Conservation (phyloP, 2,329 filamentous ascomycete genomes). For the Dactylonectria estremocensis region DNA sequence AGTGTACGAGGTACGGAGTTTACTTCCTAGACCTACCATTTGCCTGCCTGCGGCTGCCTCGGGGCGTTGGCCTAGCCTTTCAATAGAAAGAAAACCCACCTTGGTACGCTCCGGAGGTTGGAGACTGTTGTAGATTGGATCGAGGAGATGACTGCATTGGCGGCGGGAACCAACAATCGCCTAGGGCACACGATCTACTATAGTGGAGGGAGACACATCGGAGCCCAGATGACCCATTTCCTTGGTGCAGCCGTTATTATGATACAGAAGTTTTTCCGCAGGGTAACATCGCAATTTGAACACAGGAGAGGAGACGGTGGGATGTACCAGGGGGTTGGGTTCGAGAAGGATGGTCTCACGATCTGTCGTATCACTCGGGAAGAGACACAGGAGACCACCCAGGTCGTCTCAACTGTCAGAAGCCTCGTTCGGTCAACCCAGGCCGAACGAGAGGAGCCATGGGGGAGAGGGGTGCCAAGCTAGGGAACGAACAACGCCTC, state of each 20-base stretch:
- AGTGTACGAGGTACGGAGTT: background rate
- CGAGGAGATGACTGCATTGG: constrained; percentile 23
- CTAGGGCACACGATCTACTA: constrained; percentile 15
- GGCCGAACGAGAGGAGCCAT: constrained; percentile 21
- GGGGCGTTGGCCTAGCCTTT: constrained; percentile 6
- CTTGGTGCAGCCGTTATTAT: constrained; percentile 12
- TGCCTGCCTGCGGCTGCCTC: background rate
- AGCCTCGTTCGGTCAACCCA: constrained; percentile 10
- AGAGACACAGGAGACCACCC: constrained; percentile 26
- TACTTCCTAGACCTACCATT: background rate
- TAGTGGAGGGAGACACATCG: constrained; percentile 2
- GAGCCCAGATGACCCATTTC: constrained; percentile 15
- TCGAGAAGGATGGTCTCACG: constrained; percentile 33
- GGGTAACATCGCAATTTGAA: constrained; percentile 30
- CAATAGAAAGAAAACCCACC: constrained; percentile 22
- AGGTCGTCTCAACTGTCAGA: constrained; percentile 14
- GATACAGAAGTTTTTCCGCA: constrained; percentile 9
- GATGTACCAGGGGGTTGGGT: constrained; percentile 25
- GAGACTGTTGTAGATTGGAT: constrained; percentile 16
- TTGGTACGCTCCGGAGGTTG: background rate
- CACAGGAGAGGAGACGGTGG: constrained; percentile 11
- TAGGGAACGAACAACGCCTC: constrained; percentile 29
- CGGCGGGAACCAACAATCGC: constrained; percentile 23
- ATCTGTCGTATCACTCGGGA: constrained; percentile 19
- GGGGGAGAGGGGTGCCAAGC: constrained; percentile 36